A percentile compares a stretch with the other conserved stretches of the same genome.
Conservation (phyloP, 371 early-diverging fungal species). For the Mucor piriformis region DNA sequence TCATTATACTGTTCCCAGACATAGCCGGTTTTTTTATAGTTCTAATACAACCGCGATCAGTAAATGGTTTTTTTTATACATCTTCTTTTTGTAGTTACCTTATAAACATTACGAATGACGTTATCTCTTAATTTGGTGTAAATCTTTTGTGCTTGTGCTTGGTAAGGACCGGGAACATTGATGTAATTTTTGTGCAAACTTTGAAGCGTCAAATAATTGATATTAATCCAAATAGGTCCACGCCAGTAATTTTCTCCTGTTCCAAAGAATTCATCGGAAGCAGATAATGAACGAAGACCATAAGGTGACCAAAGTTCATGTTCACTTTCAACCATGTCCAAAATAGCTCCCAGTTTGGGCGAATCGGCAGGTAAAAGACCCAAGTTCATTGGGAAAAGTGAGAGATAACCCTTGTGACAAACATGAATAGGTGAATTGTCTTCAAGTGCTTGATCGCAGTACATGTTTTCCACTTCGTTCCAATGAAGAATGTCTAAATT, state of each 20-base stretch:
- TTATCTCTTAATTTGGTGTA: conserved; percentile 79
- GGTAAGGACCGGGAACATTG: conserved; percentile 66
- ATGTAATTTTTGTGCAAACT: conserved; percentile 80
- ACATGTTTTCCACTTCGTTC: conserved; percentile 72
- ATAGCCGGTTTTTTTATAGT: conserved; percentile 83
- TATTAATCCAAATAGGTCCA: conserved; percentile 94
- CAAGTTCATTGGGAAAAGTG: conserved; percentile 81
- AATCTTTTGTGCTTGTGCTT: conserved; percentile 67
- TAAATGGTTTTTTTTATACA: background rate
- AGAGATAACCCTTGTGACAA: conserved; percentile 88
- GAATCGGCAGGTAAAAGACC: conserved; percentile 77
- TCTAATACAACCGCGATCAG: conserved; percentile 26
- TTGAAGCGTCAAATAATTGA: conserved; percentile 85
- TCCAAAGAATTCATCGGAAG: conserved; percentile 71
- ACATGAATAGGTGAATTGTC: conserved; percentile 59
- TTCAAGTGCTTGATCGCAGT: conserved; percentile 76
- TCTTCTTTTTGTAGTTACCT: conserved; percentile 39
- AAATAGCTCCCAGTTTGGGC: conserved; percentile 66
- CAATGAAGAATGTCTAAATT: conserved; percentile 73
- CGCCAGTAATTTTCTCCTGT: conserved; percentile 94
- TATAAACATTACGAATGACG: conserved; percentile 76
- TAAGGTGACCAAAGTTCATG: conserved; percentile 83
- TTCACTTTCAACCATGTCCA: conserved; percentile 76
- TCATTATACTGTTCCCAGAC: conserved; percentile 95
- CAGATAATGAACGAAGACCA: conserved; percentile 83